Conservation (phyloP, 2,329 filamentous ascomycete genomes). For the Aspergillus aculeatus region DNA sequence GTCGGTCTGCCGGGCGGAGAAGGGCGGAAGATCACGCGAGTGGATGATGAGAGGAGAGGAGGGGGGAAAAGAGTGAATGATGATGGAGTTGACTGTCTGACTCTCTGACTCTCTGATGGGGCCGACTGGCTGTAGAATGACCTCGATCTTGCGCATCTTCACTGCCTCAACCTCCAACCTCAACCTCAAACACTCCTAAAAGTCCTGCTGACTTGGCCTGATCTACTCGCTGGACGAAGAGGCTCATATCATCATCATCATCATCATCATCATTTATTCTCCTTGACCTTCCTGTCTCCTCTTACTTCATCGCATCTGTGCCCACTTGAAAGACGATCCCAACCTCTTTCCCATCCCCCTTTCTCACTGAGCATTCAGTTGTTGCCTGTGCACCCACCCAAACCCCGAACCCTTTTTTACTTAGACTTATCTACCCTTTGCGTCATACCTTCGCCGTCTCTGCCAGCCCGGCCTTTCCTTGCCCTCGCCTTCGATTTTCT, state of each 20-base stretch:
- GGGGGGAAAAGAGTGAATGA: neutral
- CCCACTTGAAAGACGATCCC: neutral
- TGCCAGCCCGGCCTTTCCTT: conserved; percentile 22
- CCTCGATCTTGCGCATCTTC: conserved; percentile 5
- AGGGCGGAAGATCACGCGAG: conserved; percentile 5
- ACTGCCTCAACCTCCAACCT: neutral
- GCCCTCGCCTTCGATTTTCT: conserved; percentile 25
- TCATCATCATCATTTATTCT: neutral
- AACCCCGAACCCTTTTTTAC: neutral
- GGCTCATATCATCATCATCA: too few relatives aligned
- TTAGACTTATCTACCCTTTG: conserved; percentile 25
- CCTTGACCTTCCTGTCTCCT: neutral
- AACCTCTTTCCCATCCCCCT: neutral
- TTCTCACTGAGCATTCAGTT: neutral
- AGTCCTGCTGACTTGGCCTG: neutral
- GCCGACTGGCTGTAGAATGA: conserved; percentile 1
- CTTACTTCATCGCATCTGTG: neutral
- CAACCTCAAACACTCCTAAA: too few relatives aligned
- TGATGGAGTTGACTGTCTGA: neutral
- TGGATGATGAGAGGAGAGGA: neutral
- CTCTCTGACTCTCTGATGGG: too few relatives aligned
- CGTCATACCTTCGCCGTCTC: conserved; percentile 39
- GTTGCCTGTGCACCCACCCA: neutral
- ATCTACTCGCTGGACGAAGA: conserved; percentile 3
- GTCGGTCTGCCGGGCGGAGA: neutral